A percentile compares a stretch with the other conserved stretches of the same genome.
Evolutionary conservation across 2,329 filamentous ascomycete genomes (phyloP).

Genomic region (Cladosporium phlei): DNA sequence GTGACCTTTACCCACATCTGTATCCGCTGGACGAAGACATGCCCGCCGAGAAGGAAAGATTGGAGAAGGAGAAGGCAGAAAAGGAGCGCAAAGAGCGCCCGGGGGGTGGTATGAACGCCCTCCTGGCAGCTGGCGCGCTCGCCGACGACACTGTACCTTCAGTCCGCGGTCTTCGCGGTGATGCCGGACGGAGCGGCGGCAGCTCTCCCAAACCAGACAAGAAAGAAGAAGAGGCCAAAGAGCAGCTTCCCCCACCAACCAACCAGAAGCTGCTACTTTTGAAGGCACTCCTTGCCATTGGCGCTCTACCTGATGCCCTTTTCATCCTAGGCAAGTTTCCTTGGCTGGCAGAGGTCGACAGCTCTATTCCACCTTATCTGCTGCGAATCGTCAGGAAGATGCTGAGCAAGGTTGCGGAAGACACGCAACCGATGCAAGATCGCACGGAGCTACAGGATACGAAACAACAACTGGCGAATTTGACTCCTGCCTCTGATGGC

Average conservation of each 20-base stretch:
- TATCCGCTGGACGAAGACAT: slow-evolving; percentile 82
- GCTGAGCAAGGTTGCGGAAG: slow-evolving; percentile 67
- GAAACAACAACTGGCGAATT: slow-evolving; percentile 55
- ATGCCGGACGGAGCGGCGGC: slow-evolving; percentile 43
- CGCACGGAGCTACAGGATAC: slow-evolving; percentile 40
- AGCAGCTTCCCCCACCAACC: slow-evolving; percentile 62
- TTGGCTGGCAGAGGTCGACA: slow-evolving; percentile 82
- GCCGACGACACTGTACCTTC: slow-evolving; percentile 68
- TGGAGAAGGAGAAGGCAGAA: slow-evolving; percentile 71
- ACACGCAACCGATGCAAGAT: slow-evolving; percentile 44
- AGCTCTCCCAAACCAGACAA: slow-evolving; percentile 38
- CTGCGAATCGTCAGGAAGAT: slow-evolving; percentile 82
- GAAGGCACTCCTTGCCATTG: slow-evolving; percentile 80
- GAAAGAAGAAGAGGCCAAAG: slow-evolving; percentile 44
- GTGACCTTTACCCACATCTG: slow-evolving; percentile 86
- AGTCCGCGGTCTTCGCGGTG: slow-evolving; percentile 38
- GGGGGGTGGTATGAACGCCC: slow-evolving; percentile 70
- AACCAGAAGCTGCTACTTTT: slow-evolving; percentile 87
- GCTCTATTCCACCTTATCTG: slow-evolving; percentile 73
- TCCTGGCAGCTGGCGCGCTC: slow-evolving; percentile 80
- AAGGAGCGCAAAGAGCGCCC: slow-evolving; percentile 67
- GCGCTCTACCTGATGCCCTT: slow-evolving; percentile 85
- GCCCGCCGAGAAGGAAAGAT: slow-evolving; percentile 65
- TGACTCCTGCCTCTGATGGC: slow-evolving; percentile 65
- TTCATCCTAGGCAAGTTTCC: slow-evolving; percentile 89